Percentiles rank a stretch among this genome's conserved stretches.
Conservation (phyloP, 2,329 filamentous ascomycete genomes). For the Curvularia spicifera region DNA sequence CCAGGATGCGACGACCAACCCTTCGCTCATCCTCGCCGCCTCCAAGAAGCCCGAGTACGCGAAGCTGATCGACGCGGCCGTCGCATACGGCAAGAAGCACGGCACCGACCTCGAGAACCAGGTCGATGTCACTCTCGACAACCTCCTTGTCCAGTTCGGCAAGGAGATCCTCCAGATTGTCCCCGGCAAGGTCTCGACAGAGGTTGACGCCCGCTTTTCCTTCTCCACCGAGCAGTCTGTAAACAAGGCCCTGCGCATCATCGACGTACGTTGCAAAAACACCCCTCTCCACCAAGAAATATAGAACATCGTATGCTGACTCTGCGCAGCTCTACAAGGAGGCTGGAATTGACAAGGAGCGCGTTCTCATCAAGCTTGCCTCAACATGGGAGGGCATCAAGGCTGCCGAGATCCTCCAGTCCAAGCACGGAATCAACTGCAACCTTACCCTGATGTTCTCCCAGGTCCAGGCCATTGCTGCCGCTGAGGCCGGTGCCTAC, state of each 20-base stretch:
- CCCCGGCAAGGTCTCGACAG: constrained; percentile 97
- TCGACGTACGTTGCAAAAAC: constrained; percentile 69
- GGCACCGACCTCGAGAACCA: constrained; percentile 73
- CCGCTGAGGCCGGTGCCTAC: constrained; percentile 92
- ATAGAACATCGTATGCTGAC: constrained; percentile 29
- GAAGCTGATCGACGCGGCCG: constrained; percentile 83
- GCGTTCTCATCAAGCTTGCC: constrained; percentile 97
- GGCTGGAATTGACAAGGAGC: constrained; percentile 89
- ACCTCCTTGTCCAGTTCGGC: constrained; percentile 96
- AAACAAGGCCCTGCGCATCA: constrained; percentile 95
- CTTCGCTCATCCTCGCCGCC: constrained; percentile 95
- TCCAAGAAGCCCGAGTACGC: constrained; percentile 98
- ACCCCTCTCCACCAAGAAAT: not conserved
- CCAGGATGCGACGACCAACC: constrained; percentile 99
- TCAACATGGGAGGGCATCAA: constrained; percentile 99
- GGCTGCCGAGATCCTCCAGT: constrained; percentile 95
- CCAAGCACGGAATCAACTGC: constrained; percentile 94
- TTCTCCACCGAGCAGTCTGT: constrained; percentile 94
- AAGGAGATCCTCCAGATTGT: constrained; percentile 97
- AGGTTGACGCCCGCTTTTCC: constrained; percentile 95
- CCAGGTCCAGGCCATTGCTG: constrained; percentile 88
- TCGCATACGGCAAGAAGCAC: constrained; percentile 82
- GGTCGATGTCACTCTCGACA: constrained; percentile 89
- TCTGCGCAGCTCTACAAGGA: constrained; percentile 83
- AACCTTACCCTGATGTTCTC: constrained; percentile 99